Evolutionary conservation across 2,329 filamentous ascomycete species (phyloP).

Genomic region (Aspergillus novofumigatus): DNA sequence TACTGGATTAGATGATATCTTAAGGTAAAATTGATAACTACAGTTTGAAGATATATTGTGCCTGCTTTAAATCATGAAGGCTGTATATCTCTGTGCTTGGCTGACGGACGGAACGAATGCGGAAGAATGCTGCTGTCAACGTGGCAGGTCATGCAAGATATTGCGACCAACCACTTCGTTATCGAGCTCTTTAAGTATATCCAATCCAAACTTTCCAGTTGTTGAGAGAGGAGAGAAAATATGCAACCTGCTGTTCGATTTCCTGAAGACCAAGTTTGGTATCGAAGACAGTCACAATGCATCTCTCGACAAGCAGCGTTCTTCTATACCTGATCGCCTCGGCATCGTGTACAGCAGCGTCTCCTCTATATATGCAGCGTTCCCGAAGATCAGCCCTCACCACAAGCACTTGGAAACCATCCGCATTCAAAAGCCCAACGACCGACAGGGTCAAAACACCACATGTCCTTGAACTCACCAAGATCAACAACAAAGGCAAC

Average conservation of each 20-base stretch:
- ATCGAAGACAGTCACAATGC: not conserved
- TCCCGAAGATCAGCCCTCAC: not conserved
- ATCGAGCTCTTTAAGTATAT: not conserved
- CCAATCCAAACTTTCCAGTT: not conserved
- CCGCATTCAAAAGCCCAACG: not conserved
- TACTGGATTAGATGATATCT: not conserved
- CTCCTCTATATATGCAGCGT: not conserved
- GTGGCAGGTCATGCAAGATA: not conserved
- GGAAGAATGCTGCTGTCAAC: not conserved
- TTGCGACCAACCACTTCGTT: not conserved
- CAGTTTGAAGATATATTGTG: not conserved
- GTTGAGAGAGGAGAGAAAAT: not conserved
- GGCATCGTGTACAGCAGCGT: not conserved
- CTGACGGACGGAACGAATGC: not conserved
- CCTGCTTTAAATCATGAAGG: not conserved
- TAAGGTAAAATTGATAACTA: not conserved
- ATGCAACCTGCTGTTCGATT: not conserved
- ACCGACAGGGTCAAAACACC: not conserved
- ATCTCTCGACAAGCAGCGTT: not conserved
- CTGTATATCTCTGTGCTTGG: not conserved
- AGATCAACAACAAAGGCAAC: conserved; percentile 1
- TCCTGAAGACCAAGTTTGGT: not conserved
- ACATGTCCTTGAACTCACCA: conserved; percentile 6
- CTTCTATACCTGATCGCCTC: not conserved
- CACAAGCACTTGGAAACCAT: conserved; percentile 10